Conservation (phyloP, 2,329 filamentous ascomycete species). For the Byssochlamys sp. region DNA sequence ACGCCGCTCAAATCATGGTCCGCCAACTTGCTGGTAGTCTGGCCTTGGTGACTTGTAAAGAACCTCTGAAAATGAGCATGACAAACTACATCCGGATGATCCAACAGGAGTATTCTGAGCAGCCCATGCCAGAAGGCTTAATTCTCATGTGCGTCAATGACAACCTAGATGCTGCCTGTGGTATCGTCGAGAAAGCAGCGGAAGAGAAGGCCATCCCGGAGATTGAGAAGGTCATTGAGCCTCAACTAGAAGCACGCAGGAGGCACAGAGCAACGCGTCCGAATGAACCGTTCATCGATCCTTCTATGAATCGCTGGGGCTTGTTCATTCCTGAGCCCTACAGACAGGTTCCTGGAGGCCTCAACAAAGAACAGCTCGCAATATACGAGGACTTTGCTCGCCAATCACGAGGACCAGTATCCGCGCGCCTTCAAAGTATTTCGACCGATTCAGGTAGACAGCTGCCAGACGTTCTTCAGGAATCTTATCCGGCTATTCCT, state of each 20-base stretch:
- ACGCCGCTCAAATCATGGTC: conserved; percentile 84
- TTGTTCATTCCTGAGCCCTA: conserved; percentile 90
- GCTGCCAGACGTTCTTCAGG: conserved; percentile 53
- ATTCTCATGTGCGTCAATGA: conserved; percentile 99
- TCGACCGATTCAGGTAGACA: conserved; percentile 53
- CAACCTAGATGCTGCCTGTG: conserved; percentile 86
- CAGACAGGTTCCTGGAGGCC: conserved; percentile 68
- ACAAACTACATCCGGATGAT: conserved; percentile 93
- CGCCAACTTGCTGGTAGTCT: conserved; percentile 88
- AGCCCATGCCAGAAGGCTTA: conserved; percentile 80
- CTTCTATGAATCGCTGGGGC: conserved; percentile 76
- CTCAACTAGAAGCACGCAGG: conserved; percentile 66
- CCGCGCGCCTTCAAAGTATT: conserved; percentile 44
- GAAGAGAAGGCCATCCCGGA: conserved; percentile 87
- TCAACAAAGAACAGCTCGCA: conserved; percentile 85
- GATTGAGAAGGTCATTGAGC: conserved; percentile 85
- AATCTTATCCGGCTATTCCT: conserved; percentile 50
- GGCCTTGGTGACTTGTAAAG: conserved; percentile 94
- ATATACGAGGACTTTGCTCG: conserved; percentile 95
- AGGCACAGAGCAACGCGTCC: conserved; percentile 65
- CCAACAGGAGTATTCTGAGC: conserved; percentile 53
- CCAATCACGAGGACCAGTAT: conserved; percentile 59
- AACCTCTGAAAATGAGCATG: conserved; percentile 90
- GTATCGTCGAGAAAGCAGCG: conserved; percentile 87
- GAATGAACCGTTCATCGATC: conserved; percentile 75